Percentiles rank a stretch among this genome's conserved stretches.
These are phyloP conservation scores for Dalechampia spathulata DNA, from an alignment of 441 rosid genomes.

Conservation along the genomic window DNA sequence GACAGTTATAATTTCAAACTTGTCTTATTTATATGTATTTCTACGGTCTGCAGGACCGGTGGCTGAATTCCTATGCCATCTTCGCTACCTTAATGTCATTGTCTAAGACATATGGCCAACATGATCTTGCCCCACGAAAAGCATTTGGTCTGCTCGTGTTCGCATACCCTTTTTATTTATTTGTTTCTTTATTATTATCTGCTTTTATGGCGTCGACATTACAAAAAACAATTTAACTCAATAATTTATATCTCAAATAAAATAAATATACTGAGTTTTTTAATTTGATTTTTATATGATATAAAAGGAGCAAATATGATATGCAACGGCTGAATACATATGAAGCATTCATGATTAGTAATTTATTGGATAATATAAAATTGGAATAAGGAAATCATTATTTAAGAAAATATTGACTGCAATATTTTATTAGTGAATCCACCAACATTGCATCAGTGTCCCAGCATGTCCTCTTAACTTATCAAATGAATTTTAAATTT, in stretches of 20 bases:
- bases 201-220: neutral
- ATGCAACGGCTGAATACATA: too few species aligned
- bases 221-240: too few species aligned
- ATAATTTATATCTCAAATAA: too few species aligned
- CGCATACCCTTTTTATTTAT: neutral
- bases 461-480: neutral
- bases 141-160: conserved; percentile 5
- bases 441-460: neutral
- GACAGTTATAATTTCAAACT: neutral
- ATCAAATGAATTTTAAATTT: too few species aligned
- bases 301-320: too few species aligned
- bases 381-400: too few species aligned
- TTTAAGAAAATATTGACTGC: too few species aligned
- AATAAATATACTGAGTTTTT: too few species aligned
- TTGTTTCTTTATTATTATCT: neutral
- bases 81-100: neutral
- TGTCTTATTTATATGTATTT: neutral
- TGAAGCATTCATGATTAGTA: too few species aligned
- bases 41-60: neutral
- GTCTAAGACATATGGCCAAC: conserved; percentile 4
- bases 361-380: too few species aligned
- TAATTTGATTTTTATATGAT: too few species aligned
- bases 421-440: neutral
- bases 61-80: neutral
- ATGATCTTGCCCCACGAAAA: conserved; percentile 5